A percentile compares a stretch with the other conserved stretches of the same genome.
Conservation (phyloP, 192 early-diverging fungal species). For the Umbelopsis sp. region DNA sequence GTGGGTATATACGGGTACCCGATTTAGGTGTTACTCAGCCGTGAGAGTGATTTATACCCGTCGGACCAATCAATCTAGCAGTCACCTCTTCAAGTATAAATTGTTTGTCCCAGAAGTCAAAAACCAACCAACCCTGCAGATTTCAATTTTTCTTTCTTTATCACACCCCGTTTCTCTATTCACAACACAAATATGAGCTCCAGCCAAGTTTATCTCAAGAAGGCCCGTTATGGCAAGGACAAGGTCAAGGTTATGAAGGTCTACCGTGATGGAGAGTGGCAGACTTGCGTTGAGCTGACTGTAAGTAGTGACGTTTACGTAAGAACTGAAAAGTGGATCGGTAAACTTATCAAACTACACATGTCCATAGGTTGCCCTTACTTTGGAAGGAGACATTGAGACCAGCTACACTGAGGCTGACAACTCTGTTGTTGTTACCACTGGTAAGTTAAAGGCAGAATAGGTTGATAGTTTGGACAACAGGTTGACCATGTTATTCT, state of each 20-base stretch:
- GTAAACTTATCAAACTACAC: no score
- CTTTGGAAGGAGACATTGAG: constrained; percentile 32
- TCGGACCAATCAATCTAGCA: background rate
- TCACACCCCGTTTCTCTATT: background rate
- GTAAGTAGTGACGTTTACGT: background rate
- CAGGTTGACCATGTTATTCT: background rate
- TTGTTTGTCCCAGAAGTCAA: background rate
- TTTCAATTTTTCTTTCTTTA: constrained; percentile 7
- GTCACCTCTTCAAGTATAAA: constrained; percentile 13
- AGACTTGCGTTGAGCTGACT: constrained; percentile 72
- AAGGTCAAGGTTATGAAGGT: constrained; percentile 74
- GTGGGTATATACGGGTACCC: constrained; percentile 1
- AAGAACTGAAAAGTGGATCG: background rate
- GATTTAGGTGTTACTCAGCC: background rate
- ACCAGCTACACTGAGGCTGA: constrained; percentile 76
- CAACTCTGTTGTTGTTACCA: constrained; percentile 75
- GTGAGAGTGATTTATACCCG: background rate
- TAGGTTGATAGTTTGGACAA: background rate
- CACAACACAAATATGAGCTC: constrained; percentile 2
- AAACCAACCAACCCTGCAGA: no score
- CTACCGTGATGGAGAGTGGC: constrained; percentile 58
- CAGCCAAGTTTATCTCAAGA: constrained; percentile 45
- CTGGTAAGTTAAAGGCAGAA: constrained; percentile 38
- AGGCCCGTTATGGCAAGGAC: constrained; percentile 75
- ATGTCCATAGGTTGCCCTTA: constrained; percentile 2